These are phyloP conservation scores for Celoporthe dispersa DNA, from an alignment of 2,329 filamentous ascomycete genomes.

Conservation along the genomic window DNA sequence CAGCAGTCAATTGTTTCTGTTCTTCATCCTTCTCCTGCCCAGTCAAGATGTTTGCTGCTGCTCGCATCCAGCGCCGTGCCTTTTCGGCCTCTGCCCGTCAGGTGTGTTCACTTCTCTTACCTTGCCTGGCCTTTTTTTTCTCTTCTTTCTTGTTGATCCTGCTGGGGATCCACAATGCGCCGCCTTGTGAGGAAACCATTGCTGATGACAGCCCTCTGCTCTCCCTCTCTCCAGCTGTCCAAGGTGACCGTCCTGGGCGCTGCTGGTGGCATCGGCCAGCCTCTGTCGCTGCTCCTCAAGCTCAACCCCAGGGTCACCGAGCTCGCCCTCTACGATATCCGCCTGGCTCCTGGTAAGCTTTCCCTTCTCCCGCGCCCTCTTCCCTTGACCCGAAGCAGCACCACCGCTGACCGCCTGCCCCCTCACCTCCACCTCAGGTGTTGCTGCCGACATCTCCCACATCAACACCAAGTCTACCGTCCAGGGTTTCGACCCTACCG, in stretches of 20 bases:
- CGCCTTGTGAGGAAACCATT: background rate
- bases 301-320: constrained; percentile 93
- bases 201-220: constrained; percentile 5
- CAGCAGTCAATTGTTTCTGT: constrained; percentile 4
- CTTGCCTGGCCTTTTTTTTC: constrained; percentile 4
- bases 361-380: constrained; percentile 3
- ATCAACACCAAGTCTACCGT: constrained; percentile 99
- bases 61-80: constrained; percentile 73
- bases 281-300: constrained; percentile 97
- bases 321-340: constrained; percentile 97
- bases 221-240: constrained; percentile 68
- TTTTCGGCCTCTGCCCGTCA: constrained; percentile 81
- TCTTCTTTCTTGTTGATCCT: background rate
- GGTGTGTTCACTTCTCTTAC: constrained; percentile 48
- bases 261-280: constrained; percentile 97
- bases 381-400: background rate
- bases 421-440: constrained; percentile 62
- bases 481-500: constrained; percentile 82
- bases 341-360: constrained; percentile 79
- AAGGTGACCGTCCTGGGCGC: constrained; percentile 98
- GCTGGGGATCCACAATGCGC: background rate
- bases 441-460: constrained; percentile 96
- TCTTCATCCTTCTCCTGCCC: constrained; percentile 19
- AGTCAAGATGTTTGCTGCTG: constrained; percentile 74
- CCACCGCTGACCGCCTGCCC: constrained; percentile 34